Percentiles rank a stretch among this genome's conserved stretches.
These are phyloP conservation scores for Ogataea pini DNA, from an alignment of 805 yeast species.

Conservation along the genomic window DNA sequence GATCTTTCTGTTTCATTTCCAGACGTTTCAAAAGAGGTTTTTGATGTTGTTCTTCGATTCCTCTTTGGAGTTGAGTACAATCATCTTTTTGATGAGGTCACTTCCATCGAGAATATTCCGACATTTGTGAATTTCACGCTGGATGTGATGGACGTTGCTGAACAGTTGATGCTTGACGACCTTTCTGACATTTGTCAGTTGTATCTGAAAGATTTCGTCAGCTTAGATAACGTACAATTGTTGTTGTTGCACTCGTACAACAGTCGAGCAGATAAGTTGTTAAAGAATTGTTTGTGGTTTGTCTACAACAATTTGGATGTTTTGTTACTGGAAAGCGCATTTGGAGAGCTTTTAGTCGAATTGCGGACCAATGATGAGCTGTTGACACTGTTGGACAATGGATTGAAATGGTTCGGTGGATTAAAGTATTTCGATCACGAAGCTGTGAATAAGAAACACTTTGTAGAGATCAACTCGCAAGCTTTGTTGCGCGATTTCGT, in stretches of 20 bases:
- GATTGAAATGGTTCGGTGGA: slow-evolving; percentile 38
- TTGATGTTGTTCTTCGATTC: slow-evolving; percentile 51
- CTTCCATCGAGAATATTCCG: slow-evolving; percentile 24
- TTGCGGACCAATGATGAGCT: slow-evolving; percentile 18
- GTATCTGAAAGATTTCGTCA: slow-evolving; percentile 54
- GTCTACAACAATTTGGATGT: slow-evolving; percentile 65
- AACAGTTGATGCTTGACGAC: slow-evolving; percentile 60
- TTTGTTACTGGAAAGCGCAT: slow-evolving; percentile 50
- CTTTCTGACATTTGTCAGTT: slow-evolving; percentile 64
- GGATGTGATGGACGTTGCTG: slow-evolving; percentile 60
- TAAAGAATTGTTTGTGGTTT: slow-evolving; percentile 65
- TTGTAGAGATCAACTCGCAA: slow-evolving; percentile 31
- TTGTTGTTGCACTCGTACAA: slow-evolving; percentile 56
- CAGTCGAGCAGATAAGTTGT: slow-evolving; percentile 53
- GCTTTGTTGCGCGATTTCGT: slow-evolving; percentile 38
- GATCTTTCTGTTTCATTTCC: slow-evolving; percentile 33
- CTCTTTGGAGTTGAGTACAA: slow-evolving; percentile 56
- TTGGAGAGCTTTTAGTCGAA: slow-evolving; percentile 36
- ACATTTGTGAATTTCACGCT: slow-evolving; percentile 55
- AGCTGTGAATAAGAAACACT: slow-evolving; percentile 7
- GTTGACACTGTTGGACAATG: slow-evolving; percentile 31
- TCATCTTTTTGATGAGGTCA: slow-evolving; percentile 39
- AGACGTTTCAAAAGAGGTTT: slow-evolving; percentile 43
- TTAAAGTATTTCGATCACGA: slow-evolving; percentile 29
- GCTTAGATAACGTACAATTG: slow-evolving; percentile 58